Percentiles rank a stretch among this genome's conserved stretches.
phyloP scores from a whole-genome alignment of 371 early-diverging fungal species.

The Catenaria anguillulae region DNA sequence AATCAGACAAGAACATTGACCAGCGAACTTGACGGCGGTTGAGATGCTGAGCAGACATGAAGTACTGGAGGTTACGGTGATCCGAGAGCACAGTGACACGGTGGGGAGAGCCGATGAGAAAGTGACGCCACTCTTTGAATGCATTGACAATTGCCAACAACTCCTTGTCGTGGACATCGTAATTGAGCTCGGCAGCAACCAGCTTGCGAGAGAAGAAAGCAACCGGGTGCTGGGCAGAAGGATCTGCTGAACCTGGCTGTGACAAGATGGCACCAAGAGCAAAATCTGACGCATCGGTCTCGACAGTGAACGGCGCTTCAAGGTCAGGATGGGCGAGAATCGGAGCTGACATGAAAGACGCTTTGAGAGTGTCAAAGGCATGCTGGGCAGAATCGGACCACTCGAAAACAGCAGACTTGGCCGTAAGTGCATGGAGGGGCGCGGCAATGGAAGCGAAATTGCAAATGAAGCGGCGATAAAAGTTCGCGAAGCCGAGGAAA shows the following conservation, averaged over 20 bases:
- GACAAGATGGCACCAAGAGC: conserved; percentile 27
- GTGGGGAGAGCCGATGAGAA: conserved; percentile 11
- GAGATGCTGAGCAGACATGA: neutral
- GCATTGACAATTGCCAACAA: conserved; percentile 17
- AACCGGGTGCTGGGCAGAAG: neutral
- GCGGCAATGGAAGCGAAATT: neutral
- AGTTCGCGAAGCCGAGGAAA: conserved; percentile 39
- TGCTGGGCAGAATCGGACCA: neutral
- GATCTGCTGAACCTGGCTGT: conserved; percentile 17
- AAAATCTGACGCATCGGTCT: conserved; percentile 34
- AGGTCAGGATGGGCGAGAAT: conserved; percentile 16
- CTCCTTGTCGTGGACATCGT: conserved; percentile 18
- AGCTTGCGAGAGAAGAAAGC: neutral
- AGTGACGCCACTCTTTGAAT: conserved; percentile 15
- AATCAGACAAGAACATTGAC: no score
- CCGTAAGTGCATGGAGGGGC: conserved; percentile 10
- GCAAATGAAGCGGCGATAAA: conserved; percentile 25
- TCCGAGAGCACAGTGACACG: conserved; percentile 13
- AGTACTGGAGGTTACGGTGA: conserved; percentile 14
- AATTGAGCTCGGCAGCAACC: conserved; percentile 9
- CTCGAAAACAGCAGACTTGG: neutral
- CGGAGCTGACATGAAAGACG: neutral
- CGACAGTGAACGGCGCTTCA: conserved; percentile 16
- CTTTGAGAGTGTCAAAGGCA: neutral
- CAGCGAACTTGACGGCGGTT: no score